These are phyloP conservation scores for Pythium phragmiticola DNA, from an alignment of 352 stramenopile genomes.

Conservation along the genomic window DNA sequence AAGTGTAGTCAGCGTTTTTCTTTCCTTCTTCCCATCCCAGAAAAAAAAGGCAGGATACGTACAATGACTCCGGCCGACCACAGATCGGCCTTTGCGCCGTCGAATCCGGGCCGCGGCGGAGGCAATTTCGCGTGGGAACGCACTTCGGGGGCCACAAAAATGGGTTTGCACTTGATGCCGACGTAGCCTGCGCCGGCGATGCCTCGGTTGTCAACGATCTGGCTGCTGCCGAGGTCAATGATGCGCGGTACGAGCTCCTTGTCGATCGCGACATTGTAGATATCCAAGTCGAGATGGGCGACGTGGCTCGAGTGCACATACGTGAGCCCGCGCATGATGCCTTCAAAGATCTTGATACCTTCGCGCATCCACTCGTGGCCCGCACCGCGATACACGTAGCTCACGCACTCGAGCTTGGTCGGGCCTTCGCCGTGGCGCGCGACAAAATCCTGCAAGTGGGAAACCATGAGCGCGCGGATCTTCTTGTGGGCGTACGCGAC, in stretches of 20 bases:
- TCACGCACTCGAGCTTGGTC: slow-evolving; percentile 79
- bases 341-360: slow-evolving; percentile 63
- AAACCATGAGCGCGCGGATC: slow-evolving; percentile 66
- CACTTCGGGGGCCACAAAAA: slow-evolving; percentile 79
- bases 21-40: not conserved
- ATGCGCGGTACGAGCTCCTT: slow-evolving; percentile 50
- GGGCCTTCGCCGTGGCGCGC: slow-evolving; percentile 51
- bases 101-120: slow-evolving; percentile 63
- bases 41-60: slow-evolving; percentile 23
- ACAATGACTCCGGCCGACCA: slow-evolving; percentile 83
- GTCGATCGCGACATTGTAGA: slow-evolving; percentile 86
- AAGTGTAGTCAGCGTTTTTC: not conserved
- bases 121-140: slow-evolving; percentile 53
- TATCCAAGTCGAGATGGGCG: slow-evolving; percentile 79
- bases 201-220: slow-evolving; percentile 70
- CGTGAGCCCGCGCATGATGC: slow-evolving; percentile 64
- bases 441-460: slow-evolving; percentile 70
- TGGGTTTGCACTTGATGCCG: slow-evolving; percentile 82
- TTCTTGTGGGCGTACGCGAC: slow-evolving; percentile 68
- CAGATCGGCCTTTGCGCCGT: slow-evolving; percentile 71
- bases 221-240: slow-evolving; percentile 78
- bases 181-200: slow-evolving; percentile 57
- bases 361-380: slow-evolving; percentile 82
- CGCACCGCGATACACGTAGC: slow-evolving; percentile 68
- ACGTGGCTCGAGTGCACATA: slow-evolving; percentile 81